phyloP scores from a whole-genome alignment of 192 early-diverging fungal species.

The Linnemannia exigua region DNA sequence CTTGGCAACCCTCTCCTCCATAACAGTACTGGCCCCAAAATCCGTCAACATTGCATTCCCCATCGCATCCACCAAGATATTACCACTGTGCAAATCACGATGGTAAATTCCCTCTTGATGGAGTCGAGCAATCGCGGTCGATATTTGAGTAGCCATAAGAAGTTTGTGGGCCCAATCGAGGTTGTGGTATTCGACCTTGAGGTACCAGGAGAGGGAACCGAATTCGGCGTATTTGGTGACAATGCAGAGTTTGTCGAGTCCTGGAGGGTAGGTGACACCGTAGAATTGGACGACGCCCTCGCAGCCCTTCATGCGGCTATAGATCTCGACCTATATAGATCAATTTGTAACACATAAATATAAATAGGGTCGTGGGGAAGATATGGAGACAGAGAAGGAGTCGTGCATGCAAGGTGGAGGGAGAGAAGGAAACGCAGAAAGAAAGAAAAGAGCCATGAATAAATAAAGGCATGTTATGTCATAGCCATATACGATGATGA shows the following conservation, averaged over 20 bases:
- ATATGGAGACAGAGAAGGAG: not conserved
- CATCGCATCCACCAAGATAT: conserved; percentile 38
- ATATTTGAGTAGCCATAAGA: conserved; percentile 45
- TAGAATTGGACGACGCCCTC: conserved; percentile 46
- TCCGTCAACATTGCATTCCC: conserved; percentile 54
- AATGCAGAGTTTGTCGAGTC: conserved; percentile 43
- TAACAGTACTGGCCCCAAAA: conserved; percentile 42
- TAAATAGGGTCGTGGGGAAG: not conserved
- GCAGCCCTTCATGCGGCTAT: conserved; percentile 31
- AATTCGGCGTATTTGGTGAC: conserved; percentile 57
- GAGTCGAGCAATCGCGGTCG: conserved; percentile 28
- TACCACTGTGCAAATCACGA: conserved; percentile 52
- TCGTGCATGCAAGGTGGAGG: not conserved
- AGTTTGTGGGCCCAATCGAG: conserved; percentile 51
- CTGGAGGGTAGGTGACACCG: conserved; percentile 52
- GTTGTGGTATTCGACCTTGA: conserved; percentile 38
- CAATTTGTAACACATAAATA: not conserved
- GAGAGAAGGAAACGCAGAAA: not conserved
- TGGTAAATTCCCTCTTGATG: conserved; percentile 57
- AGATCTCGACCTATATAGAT: conserved; percentile 45
- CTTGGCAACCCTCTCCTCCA: conserved; percentile 37
- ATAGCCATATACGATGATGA: not conserved
- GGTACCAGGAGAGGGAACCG: conserved; percentile 48
- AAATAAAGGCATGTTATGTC: not conserved
- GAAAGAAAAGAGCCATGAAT: not conserved